Evolutionary conservation across 2,329 filamentous ascomycete genomes (phyloP), one percentile per base, ranked within the genome.

Genomic region (Onygenales sp.): DNA sequence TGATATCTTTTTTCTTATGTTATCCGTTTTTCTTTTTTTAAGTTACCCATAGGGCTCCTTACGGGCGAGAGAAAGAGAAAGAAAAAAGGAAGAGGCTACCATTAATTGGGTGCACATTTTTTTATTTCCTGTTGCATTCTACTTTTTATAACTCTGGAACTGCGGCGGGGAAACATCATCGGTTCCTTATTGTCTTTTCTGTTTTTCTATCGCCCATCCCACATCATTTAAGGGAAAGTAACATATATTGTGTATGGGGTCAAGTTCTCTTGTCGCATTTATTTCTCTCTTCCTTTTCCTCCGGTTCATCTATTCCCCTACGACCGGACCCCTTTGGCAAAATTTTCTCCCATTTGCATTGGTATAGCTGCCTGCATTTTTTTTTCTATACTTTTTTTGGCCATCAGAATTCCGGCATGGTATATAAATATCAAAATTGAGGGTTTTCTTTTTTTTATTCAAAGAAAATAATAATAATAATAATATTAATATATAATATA

Each of bases 101-200:
- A 27, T 27, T 27, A 27, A 27, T 3, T 27, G 21, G 21, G 21
- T 27, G 21, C 21, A 27, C 21, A 27, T 43, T 21, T 11, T 21
- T 43, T 43, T 43, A 21, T 52, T 39, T 47, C 39, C 17, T 34
- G 37, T 36, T 44, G 44, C 36, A 49, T 49, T 39, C 37, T 46
- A 13, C 10, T 47, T 43, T 49, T 34, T 49, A 14, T 21, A 32
- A 10, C 14, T 27, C 36, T 13, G 31, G 31, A 45, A 36, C 37
- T 45, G 33, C 3, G 21, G 21, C 21, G 21, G 21, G 21, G 21
- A 27, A 27, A 27, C 21, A 27, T 27, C 21, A 27, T 27, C 3
- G 21, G 21, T 27, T 27, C 21, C 21, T 27, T 27, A 27, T 27
- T 27, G 17, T 27, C 21, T 5, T 27, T 27, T 27, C 21, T 27